A percentile compares a stretch with the other conserved stretches of the same genome.
Conservation (phyloP, 1,284 basidiomycete genomes). For the Golubevia pallescens region DNA sequence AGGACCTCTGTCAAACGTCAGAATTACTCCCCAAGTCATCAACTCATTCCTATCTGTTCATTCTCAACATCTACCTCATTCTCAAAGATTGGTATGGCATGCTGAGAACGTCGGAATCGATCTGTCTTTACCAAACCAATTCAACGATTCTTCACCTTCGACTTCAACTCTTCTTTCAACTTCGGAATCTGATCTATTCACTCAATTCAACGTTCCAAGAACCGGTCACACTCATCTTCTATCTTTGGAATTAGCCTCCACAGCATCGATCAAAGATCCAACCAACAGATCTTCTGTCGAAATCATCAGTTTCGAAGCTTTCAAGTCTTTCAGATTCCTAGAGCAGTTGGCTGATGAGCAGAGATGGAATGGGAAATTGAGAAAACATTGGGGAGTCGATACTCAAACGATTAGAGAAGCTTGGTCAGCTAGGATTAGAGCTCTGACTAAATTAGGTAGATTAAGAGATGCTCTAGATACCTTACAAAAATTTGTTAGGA, state of each 20-base stretch:
- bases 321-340: no score
- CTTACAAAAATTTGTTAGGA: neutral
- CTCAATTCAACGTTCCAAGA: slow-evolving; percentile 18
- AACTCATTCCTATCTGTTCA: slow-evolving; percentile 49
- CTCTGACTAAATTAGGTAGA: neutral
- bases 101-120: slow-evolving; percentile 9
- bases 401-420: neutral
- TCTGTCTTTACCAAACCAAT: neutral
- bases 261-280: neutral
- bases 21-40: slow-evolving; percentile 25
- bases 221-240: slow-evolving; percentile 34
- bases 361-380: no score
- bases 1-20: slow-evolving; percentile 33
- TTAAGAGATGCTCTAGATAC: neutral
- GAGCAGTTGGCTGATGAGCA: no score
- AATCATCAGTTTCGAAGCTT: no score
- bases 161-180: neutral
- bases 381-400: no score
- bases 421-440: neutral
- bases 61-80: slow-evolving; percentile 23
- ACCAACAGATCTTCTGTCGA: no score
- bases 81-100: slow-evolving; percentile 10
- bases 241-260: neutral
- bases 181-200: slow-evolving; percentile 22
- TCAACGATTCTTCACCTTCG: neutral